phyloP scores from a whole-genome alignment of 1,284 basidiomycete genomes.

The Nidula niveotomentosa region DNA sequence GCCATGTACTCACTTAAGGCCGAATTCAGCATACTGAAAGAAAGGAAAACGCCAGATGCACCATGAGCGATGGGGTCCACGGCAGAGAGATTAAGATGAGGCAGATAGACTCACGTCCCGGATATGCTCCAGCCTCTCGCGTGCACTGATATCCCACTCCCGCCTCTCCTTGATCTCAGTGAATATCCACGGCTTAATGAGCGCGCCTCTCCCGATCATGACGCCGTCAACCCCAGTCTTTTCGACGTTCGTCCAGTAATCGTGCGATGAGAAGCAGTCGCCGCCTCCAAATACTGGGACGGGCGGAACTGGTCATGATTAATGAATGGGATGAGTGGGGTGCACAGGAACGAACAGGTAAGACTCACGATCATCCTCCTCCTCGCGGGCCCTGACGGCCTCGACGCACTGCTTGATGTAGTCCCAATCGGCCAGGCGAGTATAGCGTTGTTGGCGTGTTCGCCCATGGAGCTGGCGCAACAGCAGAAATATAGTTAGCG shows the following conservation, averaged over 20 bases:
- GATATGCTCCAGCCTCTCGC: constrained; percentile 88
- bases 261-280: constrained; percentile 88
- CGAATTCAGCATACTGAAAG: constrained; percentile 77
- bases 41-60: background rate
- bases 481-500: no score
- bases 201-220: constrained; percentile 93
- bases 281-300: constrained; percentile 97
- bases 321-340: background rate
- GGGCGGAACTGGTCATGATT: constrained; percentile 56
- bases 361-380: constrained; percentile 72
- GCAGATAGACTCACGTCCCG: constrained; percentile 57
- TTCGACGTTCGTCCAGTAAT: constrained; percentile 82
- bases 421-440: constrained; percentile 86
- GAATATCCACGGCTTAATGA: constrained; percentile 98
- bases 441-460: constrained; percentile 89
- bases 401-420: constrained; percentile 89
- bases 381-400: constrained; percentile 77
- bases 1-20: constrained; percentile 47
- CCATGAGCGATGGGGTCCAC: background rate
- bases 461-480: constrained; percentile 82
- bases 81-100: no score
- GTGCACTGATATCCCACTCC: constrained; percentile 94
- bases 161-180: constrained; percentile 92
- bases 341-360: background rate
- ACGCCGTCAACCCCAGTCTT: constrained; percentile 86